Percentiles rank a stretch among this genome's conserved stretches.
Evolutionary conservation across 2,329 filamentous ascomycete genomes (phyloP).

Genomic region (Aaosphaeria arxii): DNA sequence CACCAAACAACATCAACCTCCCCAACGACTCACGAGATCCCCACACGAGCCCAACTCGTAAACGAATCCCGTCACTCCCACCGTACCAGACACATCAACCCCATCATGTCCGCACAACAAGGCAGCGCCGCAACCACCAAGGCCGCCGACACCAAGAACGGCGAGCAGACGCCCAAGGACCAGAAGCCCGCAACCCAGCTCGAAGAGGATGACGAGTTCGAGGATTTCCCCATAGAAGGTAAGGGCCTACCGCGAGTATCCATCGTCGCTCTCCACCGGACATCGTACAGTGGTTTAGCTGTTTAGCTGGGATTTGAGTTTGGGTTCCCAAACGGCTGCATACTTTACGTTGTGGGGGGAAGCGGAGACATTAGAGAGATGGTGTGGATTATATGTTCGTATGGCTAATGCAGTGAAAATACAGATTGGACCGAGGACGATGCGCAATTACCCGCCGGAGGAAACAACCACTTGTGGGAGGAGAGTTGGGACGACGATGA

Average conservation of each 20-base stretch:
- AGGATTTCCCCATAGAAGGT: conserved; percentile 98
- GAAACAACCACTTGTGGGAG: conserved; percentile 89
- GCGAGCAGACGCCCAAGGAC: conserved; percentile 51
- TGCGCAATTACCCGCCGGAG: conserved; percentile 69
- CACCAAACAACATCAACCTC: no score
- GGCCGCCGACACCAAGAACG: conserved; percentile 35
- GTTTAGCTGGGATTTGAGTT: no score
- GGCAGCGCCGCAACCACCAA: conserved; percentile 40
- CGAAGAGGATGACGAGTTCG: conserved; percentile 98
- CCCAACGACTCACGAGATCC: no score
- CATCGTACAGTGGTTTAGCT: no score
- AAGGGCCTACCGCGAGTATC: conserved; percentile 11
- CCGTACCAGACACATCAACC: neutral
- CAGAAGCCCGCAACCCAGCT: conserved; percentile 67
- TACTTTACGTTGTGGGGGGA: neutral
- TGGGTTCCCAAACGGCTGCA: neutral
- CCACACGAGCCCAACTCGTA: no score
- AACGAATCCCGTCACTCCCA: no score
- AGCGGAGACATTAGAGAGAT: neutral
- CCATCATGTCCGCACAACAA: conserved; percentile 49
- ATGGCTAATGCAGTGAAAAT: neutral
- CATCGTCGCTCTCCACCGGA: neutral
- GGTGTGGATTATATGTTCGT: neutral
- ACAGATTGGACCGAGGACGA: conserved; percentile 88
- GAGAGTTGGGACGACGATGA: conserved; percentile 99